Evolutionary conservation across 2,329 filamentous ascomycete genomes (phyloP).

Genomic region (Aureobasidium vineae): DNA sequence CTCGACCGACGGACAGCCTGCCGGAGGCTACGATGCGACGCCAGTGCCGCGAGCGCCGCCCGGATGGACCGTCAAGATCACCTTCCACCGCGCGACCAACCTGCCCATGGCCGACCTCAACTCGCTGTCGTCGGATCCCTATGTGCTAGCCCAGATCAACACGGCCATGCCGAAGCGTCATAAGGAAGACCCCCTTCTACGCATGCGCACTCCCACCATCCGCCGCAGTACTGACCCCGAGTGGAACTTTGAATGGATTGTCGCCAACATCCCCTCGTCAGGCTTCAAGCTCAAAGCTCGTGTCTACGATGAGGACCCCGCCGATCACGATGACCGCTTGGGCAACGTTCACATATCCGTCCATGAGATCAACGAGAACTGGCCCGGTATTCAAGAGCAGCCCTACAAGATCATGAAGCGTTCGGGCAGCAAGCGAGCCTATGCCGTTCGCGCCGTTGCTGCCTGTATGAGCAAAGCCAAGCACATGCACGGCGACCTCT

Average conservation of each 20-base stretch:
- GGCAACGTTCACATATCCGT: slow-evolving; percentile 78
- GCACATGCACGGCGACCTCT: slow-evolving; percentile 68
- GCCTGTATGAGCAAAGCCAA: slow-evolving; percentile 60
- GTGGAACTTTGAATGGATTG: slow-evolving; percentile 85
- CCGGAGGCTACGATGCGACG: slow-evolving; percentile 77
- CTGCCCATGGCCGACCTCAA: slow-evolving; percentile 79
- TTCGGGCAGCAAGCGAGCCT: slow-evolving; percentile 82
- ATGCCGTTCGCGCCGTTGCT: slow-evolving; percentile 67
- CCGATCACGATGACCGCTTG: slow-evolving; percentile 81
- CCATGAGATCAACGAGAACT: slow-evolving; percentile 59
- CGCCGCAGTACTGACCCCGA: slow-evolving; percentile 68
- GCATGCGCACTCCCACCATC: slow-evolving; percentile 72
- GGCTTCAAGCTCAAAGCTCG: slow-evolving; percentile 84
- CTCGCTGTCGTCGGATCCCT: slow-evolving; percentile 79
- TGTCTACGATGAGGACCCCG: slow-evolving; percentile 85
- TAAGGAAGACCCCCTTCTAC: slow-evolving; percentile 78
- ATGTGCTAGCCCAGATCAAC: slow-evolving; percentile 71
- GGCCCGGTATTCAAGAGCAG: slow-evolving; percentile 65
- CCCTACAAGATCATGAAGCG: slow-evolving; percentile 75
- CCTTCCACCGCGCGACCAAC: slow-evolving; percentile 75
- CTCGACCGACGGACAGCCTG: slow-evolving; percentile 48
- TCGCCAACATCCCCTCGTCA: slow-evolving; percentile 77
- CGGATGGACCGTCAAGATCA: slow-evolving; percentile 82
- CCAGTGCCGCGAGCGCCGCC: slow-evolving; percentile 71
- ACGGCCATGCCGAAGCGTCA: slow-evolving; percentile 70